Percentiles rank a stretch among this genome's conserved stretches.
phyloP scores from a whole-genome alignment of 805 yeast species.

The Isabelozyma heimii region DNA sequence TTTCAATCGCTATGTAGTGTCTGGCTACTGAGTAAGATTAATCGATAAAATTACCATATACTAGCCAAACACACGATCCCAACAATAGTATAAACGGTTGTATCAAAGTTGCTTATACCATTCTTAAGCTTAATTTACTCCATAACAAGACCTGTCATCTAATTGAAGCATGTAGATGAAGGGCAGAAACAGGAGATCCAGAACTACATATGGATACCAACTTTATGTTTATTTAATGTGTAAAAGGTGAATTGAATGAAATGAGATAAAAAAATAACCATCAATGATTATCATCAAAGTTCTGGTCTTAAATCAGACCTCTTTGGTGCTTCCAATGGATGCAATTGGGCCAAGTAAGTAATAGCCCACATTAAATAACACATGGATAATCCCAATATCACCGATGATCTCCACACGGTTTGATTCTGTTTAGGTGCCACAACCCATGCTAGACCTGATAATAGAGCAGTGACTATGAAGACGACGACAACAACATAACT shows the following conservation, averaged over 20 bases:
- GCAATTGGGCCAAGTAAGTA: conserved; percentile 82
- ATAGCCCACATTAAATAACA: conserved; percentile 90
- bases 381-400: conserved; percentile 67
- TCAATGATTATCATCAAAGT: conserved; percentile 4
- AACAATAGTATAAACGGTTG: conserved; percentile 37
- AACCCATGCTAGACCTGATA: conserved; percentile 73
- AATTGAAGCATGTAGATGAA: conserved; percentile 45
- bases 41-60: not conserved
- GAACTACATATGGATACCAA: conserved; percentile 1
- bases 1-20: not conserved
- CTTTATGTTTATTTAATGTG: not conserved
- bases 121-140: conserved; percentile 58
- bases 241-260: not conserved
- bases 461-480: conserved; percentile 53
- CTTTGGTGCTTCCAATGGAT: conserved; percentile 88
- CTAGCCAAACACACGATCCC: conserved; percentile 48
- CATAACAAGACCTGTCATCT: conserved; percentile 59
- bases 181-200: conserved; percentile 65
- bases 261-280: not conserved
- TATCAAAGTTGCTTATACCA: conserved; percentile 44
- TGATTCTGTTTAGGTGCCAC: conserved; percentile 79
- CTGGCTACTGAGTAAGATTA: not conserved
- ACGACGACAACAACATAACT: conserved; percentile 73
- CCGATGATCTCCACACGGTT: conserved; percentile 46
- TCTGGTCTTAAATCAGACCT: conserved; percentile 90